phyloP scores from a whole-genome alignment of 1,139 yeast genomes.

The Oligophagozyma castellii region DNA sequence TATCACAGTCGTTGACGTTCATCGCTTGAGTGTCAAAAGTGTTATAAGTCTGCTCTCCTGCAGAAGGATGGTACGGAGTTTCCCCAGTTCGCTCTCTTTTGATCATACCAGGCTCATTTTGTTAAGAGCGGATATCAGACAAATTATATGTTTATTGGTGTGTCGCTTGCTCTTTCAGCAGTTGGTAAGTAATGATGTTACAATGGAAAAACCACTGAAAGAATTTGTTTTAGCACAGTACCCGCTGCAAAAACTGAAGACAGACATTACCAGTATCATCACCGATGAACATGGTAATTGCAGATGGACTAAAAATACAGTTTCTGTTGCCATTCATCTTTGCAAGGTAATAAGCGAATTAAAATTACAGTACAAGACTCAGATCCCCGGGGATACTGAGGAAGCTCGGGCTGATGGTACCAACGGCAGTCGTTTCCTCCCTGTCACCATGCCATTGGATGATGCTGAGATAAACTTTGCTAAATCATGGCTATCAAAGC shows the following conservation, averaged over 20 bases:
- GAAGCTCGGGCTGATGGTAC: slow-evolving; percentile 1
- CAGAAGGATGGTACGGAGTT: slow-evolving; percentile 68
- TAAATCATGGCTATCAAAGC: slow-evolving; percentile 69
- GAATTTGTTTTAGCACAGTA: slow-evolving; percentile 19
- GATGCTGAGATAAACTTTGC: slow-evolving; percentile 41
- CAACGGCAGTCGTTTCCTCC: slow-evolving; percentile 3
- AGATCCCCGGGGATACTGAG: slow-evolving; percentile 1
- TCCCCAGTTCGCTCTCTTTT: slow-evolving; percentile 77
- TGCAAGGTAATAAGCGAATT: slow-evolving; percentile 31
- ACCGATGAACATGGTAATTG: slow-evolving; percentile 78
- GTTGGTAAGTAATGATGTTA: slow-evolving; percentile 34
- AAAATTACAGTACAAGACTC: slow-evolving; percentile 11
- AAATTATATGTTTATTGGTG: slow-evolving; percentile 66
- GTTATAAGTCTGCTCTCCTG: slow-evolving; percentile 52
- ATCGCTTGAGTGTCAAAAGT: slow-evolving; percentile 18
- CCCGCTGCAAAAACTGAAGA: slow-evolving; percentile 27
- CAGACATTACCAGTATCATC: slow-evolving; percentile 63
- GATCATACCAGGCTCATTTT: slow-evolving; percentile 72
- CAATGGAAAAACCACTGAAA: slow-evolving; percentile 17
- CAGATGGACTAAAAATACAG: slow-evolving; percentile 80
- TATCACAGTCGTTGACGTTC: slow-evolving; percentile 16
- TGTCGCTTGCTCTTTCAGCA: slow-evolving; percentile 65
- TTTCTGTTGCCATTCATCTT: slow-evolving; percentile 58
- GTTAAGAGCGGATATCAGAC: slow-evolving; percentile 74
- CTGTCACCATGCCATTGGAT: slow-evolving; percentile 13